phyloP scores from a whole-genome alignment of 208 protist species.

The Wallacemonas sp. region DNA sequence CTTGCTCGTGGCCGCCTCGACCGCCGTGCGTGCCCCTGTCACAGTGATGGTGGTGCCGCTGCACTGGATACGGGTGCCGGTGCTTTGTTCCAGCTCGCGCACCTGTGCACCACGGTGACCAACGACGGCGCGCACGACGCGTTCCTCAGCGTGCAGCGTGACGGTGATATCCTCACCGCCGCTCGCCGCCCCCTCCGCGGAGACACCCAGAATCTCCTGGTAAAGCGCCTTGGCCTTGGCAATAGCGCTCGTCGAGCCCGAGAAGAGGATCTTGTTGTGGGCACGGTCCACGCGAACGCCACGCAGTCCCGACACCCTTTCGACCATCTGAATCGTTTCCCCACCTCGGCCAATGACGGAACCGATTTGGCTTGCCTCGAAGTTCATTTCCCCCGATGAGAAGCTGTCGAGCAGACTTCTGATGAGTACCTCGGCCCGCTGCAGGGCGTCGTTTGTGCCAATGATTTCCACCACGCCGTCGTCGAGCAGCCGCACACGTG shows the following conservation, averaged over 20 bases:
- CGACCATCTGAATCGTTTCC: constrained; percentile 31
- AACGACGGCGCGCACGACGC: constrained; percentile 25
- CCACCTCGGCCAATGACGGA: constrained; percentile 44
- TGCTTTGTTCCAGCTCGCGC: constrained; percentile 30
- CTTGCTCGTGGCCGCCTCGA: constrained; percentile 16
- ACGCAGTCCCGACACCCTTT: constrained; percentile 30
- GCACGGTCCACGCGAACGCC: constrained; percentile 27
- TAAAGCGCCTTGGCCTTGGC: constrained; percentile 29
- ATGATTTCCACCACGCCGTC: constrained; percentile 22
- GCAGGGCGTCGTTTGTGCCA: constrained; percentile 23
- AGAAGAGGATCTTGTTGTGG: constrained; percentile 17
- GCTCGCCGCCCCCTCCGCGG: neutral
- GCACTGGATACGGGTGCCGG: constrained; percentile 33
- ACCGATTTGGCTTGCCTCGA: constrained; percentile 15
- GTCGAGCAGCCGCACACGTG: constrained; percentile 24
- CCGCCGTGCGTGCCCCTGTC: constrained; percentile 23
- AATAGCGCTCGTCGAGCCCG: constrained; percentile 21
- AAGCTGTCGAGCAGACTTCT: constrained; percentile 21
- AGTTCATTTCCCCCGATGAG: constrained; percentile 18
- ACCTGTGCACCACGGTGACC: constrained; percentile 30
- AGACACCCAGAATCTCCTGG: constrained; percentile 14
- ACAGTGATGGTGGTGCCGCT: constrained; percentile 28
- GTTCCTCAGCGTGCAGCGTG: constrained; percentile 31
- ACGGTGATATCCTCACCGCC: constrained; percentile 13
- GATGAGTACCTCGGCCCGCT: constrained; percentile 18